Base-by-base conservation (phyloP, 2,329 filamentous ascomycete genomes). In the Xylaria sp. region DNA sequence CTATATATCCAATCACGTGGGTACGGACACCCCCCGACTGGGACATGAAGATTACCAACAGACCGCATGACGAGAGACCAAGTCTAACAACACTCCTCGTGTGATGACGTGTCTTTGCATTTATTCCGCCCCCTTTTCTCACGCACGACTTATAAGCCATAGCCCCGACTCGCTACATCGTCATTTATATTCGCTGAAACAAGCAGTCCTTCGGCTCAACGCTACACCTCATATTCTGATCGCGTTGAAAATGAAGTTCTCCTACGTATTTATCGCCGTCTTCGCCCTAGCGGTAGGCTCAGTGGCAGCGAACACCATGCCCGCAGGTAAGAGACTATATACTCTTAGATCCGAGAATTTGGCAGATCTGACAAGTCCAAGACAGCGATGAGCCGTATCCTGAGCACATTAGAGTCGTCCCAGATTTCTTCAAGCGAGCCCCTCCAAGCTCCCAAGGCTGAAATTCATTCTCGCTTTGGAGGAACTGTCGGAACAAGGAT, bases 371-470 rank as follows among this genome's bases (percentile, higher is more conserved):
- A 51, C 53, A 27, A 12, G 17, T 50, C 2, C 0, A n/a, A 64
- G 61, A 51, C 32, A 27, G 14, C 8, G 61, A 64, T 17, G 53
- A 58, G 24, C 53, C 61, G 5, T 64, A 64, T 6, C 53, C 61
- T 5, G 53, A 57, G 30, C 61, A 64, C 30, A 56, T 64, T 14
- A 58, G 27, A 24, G 61, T 64, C 32, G 61, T 58, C 14, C 53
- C 61, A 1, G 61, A 58, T 39, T 64, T 64, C 61, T 64, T 64
- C 42, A 50, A 58, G 51, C 27, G 39, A 8, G 32, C 34, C 27
- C n/a, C 24, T 55, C 9, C 2, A 11, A 8, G 34, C 21, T 53
- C 21, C 4, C 42, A 2, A 53, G 48, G 7, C 12, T 7, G 12
- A 36, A 34, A 17, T 3, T 21, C 42, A 24, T n/a, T 19, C 14